Evolutionary conservation across 2,329 filamentous ascomycete species (phyloP).

Genomic region (Colletotrichum kahawae): DNA sequence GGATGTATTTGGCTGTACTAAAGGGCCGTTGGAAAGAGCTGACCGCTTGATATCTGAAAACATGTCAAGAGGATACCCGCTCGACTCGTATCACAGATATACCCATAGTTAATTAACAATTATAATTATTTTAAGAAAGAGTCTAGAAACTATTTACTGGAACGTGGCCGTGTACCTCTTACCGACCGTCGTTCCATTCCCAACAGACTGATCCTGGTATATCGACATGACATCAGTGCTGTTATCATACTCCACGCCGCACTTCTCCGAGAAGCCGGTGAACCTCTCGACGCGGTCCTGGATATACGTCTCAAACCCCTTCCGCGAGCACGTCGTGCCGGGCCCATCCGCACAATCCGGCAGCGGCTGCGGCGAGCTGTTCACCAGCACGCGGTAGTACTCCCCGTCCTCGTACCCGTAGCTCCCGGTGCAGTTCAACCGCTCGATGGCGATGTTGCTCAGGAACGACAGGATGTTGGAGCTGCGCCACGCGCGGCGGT

Average conservation of each 20-base stretch:
- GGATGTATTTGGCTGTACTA: too few species aligned
- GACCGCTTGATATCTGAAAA: neutral
- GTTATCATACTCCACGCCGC: constrained; percentile 38
- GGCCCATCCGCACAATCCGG: constrained; percentile 48
- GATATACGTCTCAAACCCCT: constrained; percentile 43
- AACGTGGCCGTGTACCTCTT: constrained; percentile 24
- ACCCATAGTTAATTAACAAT: neutral
- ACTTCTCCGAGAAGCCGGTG: constrained; percentile 43
- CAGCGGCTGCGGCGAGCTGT: constrained; percentile 46
- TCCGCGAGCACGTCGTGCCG: constrained; percentile 46
- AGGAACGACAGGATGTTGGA: constrained; percentile 69
- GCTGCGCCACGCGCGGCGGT: constrained; percentile 66
- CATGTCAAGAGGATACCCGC: neutral
- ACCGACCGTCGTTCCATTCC: constrained; percentile 30
- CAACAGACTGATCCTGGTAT: constrained; percentile 30
- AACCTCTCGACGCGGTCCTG: constrained; percentile 41
- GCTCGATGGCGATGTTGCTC: constrained; percentile 70
- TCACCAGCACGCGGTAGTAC: constrained; percentile 50
- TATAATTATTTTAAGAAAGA: neutral
- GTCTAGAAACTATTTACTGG: neutral
- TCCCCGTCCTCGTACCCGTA: constrained; percentile 59
- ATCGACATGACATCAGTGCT: constrained; percentile 39
- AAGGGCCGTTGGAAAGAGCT: too few species aligned
- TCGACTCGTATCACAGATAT: neutral
- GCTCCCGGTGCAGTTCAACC: constrained; percentile 63